These are phyloP conservation scores for Monilinia fructigena DNA, from an alignment of 2,329 filamentous ascomycete genomes.

Conservation along the genomic window DNA sequence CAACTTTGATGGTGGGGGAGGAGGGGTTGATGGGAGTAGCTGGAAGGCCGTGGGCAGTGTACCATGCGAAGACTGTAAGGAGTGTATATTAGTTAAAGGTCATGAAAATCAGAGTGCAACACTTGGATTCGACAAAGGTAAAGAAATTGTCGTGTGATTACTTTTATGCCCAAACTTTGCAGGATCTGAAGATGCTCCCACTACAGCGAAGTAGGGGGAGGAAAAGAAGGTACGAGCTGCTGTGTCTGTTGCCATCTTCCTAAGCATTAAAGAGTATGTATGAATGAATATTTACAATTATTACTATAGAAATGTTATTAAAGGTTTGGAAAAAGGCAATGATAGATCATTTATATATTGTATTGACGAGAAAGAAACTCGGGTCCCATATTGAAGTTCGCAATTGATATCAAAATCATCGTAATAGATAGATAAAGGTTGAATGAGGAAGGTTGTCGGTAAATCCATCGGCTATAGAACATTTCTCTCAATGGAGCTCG, in stretches of 20 bases:
- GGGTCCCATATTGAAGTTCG: not conserved
- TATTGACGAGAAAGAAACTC: no score
- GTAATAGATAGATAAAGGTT: not conserved
- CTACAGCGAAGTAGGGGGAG: slow-evolving; percentile 78
- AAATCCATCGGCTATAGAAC: not conserved
- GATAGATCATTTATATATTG: no score
- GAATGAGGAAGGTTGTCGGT: slow-evolving; percentile 5
- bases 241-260: slow-evolving; percentile 63
- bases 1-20: slow-evolving; percentile 62
- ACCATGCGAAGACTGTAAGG: slow-evolving; percentile 80
- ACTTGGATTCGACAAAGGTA: not conserved
- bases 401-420: not conserved
- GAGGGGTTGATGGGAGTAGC: slow-evolving; percentile 83
- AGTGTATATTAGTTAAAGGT: slow-evolving; percentile 16
- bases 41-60: slow-evolving; percentile 70
- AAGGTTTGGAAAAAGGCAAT: no score
- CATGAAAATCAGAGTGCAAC: not conserved
- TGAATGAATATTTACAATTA: no score
- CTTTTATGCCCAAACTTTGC: slow-evolving; percentile 87
- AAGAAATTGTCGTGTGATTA: slow-evolving; percentile 40
- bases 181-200: slow-evolving; percentile 82
- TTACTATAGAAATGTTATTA: no score
- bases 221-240: slow-evolving; percentile 78
- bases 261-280: not conserved
- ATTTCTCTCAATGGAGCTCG: no score